Evolutionary conservation across 2,329 filamentous ascomycete genomes (phyloP), one percentile per base, ranked within the genome.

Genomic region (Pyrenophora tritici-repentis): DNA sequence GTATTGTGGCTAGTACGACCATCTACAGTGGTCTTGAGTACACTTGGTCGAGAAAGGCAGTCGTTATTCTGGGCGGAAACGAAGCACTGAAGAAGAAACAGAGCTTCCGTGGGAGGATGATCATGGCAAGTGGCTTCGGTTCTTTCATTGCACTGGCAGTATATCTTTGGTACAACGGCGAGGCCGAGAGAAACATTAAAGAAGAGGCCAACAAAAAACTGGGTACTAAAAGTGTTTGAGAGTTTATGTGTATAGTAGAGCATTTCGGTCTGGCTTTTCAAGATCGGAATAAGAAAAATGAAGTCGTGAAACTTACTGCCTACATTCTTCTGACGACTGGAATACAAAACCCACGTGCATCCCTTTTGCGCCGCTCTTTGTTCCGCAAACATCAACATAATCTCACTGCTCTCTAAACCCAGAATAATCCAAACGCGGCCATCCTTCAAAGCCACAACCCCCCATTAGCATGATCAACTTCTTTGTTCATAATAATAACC

Each of bases 21-120:
- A 75, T 96, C 5, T 97, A 92, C 90, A 97, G 91, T 56, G 94
- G 94, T 6, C 80, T 92, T 12, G 96, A 92, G 73, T 99, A 99
- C 71, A 81, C 96, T 6, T 95, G 88, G 71, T 90, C 86, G 61
- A 96, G 94, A 72, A 88, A 96, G 64, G 93, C 91, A 0, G 92
- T 97, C 26, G 95, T 88, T 73, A 97, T 97, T 48, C 72, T 97
- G 35, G 78, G 78, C 0, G 66, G 72, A 14, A 71, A 81, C 50
- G 78, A 79, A 57, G 69, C 57, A 53, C 59, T 80, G 49, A 80
- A 80, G 62, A 72, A 66, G 40, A 79, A 75, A 59, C 78, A 80
- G 53, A 78, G 78, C 2, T 70, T 71, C n/a, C 65, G 74, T 40
- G 78, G 78, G 2, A 67, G 78, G 26, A 76, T 75, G 55, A 78